These are phyloP conservation scores for Populus hybrid DNA, from an alignment of 441 rosid species.

Conservation along the genomic window DNA sequence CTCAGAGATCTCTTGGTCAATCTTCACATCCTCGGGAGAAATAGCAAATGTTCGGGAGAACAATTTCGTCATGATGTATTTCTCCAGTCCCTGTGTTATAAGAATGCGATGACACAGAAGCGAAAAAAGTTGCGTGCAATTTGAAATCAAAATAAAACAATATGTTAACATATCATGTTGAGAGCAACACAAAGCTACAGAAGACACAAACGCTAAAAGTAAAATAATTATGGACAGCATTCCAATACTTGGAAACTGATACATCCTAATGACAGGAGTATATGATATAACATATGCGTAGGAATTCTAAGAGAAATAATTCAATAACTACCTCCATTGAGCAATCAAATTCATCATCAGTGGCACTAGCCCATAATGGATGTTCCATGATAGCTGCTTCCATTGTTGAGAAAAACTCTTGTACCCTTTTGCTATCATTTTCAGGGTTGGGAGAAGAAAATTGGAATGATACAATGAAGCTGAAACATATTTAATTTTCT, in stretches of 20 bases:
- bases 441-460: conserved; percentile 44
- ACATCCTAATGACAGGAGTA: neutral
- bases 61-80: conserved; percentile 53
- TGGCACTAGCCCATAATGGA: conserved; percentile 46
- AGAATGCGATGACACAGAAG: neutral
- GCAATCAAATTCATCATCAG: conserved; percentile 38
- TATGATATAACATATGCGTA: too few relatives aligned
- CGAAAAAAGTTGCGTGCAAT: neutral
- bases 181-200: neutral
- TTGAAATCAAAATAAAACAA: neutral
- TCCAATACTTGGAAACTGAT: neutral
- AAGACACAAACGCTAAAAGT: neutral
- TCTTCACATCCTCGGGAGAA: conserved; percentile 41
- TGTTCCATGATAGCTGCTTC: conserved; percentile 44
- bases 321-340: conserved; percentile 44
- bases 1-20: conserved; percentile 42
- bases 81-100: conserved; percentile 53
- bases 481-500: conserved; percentile 15
- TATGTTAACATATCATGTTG: too few relatives aligned
- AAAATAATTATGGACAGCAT: neutral
- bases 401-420: conserved; percentile 43
- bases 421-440: conserved; percentile 45
- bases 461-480: conserved; percentile 58
- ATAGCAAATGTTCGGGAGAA: conserved; percentile 45
- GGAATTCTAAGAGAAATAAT: neutral